Evolutionary conservation across 164 flowering plant species (phyloP).

Genomic region (Tinospora cordifolia): DNA sequence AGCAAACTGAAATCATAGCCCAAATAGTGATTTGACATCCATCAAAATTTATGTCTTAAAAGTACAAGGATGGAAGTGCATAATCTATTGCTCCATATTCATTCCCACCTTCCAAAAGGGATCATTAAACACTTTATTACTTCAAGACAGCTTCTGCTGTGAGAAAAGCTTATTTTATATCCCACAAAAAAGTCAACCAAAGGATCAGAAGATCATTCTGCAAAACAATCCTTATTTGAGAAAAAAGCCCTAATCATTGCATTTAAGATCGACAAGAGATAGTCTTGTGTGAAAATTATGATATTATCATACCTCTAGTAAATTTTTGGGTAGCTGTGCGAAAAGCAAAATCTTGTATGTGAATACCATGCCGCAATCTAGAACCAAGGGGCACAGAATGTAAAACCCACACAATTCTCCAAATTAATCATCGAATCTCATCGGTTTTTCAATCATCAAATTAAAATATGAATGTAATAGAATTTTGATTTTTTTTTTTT

Average conservation of each 20-base stretch:
- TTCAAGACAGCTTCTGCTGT: not conserved
- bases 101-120: not conserved
- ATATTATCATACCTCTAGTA: too few relatives aligned
- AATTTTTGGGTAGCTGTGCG: too few relatives aligned
- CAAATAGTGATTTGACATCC: not conserved
- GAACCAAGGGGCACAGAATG: too few relatives aligned
- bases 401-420: too few relatives aligned
- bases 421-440: too few relatives aligned
- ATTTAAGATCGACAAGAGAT: not conserved
- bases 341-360: too few relatives aligned
- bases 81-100: not conserved
- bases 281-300: not conserved
- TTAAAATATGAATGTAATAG: too few relatives aligned
- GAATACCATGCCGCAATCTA: too few relatives aligned
- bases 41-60: not conserved
- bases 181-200: not conserved
- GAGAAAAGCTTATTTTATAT: not conserved
- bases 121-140: not conserved
- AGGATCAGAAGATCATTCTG: not conserved
- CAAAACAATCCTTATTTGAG: not conserved
- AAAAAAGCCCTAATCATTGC: not conserved
- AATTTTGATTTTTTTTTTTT: too few relatives aligned
- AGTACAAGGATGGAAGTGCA: not conserved
- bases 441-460: too few relatives aligned
- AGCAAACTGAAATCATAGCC: not conserved